Conservation (phyloP, 2,329 filamentous ascomycete genomes). For the Fusarium oxysporum region DNA sequence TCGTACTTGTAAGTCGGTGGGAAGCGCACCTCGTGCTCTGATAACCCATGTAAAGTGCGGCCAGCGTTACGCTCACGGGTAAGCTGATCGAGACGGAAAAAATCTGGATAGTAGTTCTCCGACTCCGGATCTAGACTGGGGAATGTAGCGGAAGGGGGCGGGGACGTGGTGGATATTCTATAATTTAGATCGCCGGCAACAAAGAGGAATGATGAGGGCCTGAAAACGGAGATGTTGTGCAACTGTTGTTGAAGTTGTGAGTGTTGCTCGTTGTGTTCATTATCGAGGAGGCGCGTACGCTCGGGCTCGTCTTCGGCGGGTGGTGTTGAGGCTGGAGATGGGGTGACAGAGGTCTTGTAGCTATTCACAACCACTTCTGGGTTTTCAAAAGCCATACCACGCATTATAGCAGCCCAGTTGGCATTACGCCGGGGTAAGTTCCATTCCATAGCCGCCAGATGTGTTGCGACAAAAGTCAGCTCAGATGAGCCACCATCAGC, state of each 20-base stretch:
- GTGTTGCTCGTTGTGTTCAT: slow-evolving; percentile 51
- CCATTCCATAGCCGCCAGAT: slow-evolving; percentile 89
- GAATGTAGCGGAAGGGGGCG: slow-evolving; percentile 70
- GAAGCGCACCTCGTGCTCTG: slow-evolving; percentile 80
- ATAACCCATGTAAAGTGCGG: slow-evolving; percentile 80
- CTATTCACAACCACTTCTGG: slow-evolving; percentile 54
- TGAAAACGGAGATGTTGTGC: slow-evolving; percentile 76
- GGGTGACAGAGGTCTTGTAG: slow-evolving; percentile 41
- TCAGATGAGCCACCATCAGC: slow-evolving; percentile 59
- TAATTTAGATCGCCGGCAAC: slow-evolving; percentile 96
- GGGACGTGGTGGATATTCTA: slow-evolving; percentile 77
- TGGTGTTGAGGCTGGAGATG: slow-evolving; percentile 39
- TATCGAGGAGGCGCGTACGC: slow-evolving; percentile 50
- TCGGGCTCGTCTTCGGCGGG: slow-evolving; percentile 44
- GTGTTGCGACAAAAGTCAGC: slow-evolving; percentile 87
- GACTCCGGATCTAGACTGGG: slow-evolving; percentile 69
- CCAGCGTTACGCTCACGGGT: slow-evolving; percentile 75
- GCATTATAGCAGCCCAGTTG: slow-evolving; percentile 89
- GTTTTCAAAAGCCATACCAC: slow-evolving; percentile 79
- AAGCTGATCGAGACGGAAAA: slow-evolving; percentile 84
- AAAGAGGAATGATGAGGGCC: slow-evolving; percentile 81
- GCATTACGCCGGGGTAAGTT: slow-evolving; percentile 80
- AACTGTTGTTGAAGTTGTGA: slow-evolving; percentile 57
- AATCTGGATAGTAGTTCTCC: slow-evolving; percentile 70
- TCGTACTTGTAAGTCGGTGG: slow-evolving; percentile 95